These are phyloP conservation scores for Metarhizium sp. DNA, from an alignment of 2,329 filamentous ascomycete genomes.

Conservation along the genomic window DNA sequence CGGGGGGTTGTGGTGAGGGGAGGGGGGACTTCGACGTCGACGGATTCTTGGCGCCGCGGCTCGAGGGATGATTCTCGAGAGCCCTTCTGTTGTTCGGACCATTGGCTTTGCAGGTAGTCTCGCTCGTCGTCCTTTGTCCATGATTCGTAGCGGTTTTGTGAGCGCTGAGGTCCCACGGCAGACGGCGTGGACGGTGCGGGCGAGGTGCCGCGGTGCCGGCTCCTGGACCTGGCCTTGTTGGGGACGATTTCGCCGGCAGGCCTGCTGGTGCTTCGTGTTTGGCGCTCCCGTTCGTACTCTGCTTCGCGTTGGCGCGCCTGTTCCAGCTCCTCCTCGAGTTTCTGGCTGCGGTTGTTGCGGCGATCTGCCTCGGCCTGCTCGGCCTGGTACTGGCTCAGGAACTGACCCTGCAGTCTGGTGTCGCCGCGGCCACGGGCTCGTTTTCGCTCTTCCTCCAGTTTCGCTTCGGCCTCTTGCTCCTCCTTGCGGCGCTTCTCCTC, in stretches of 20 bases:
- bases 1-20: slow-evolving; percentile 21
- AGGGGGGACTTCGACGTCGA: not conserved
- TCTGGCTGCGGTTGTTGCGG: slow-evolving; percentile 37
- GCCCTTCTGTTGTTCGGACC: slow-evolving; percentile 32
- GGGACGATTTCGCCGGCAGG: slow-evolving; percentile 8
- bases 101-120: slow-evolving; percentile 50
- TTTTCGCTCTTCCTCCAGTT: slow-evolving; percentile 56
- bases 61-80: slow-evolving; percentile 15
- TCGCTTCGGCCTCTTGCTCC: slow-evolving; percentile 62
- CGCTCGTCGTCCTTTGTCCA: slow-evolving; percentile 57
- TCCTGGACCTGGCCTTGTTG: slow-evolving; percentile 14
- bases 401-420: slow-evolving; percentile 68
- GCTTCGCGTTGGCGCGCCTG: slow-evolving; percentile 51
- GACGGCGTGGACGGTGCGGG: not conserved
- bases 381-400: slow-evolving; percentile 76
- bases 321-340: slow-evolving; percentile 68
- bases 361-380: slow-evolving; percentile 38
- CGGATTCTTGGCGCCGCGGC: not conserved
- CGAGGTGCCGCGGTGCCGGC: slow-evolving; percentile 9
- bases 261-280: slow-evolving; percentile 29
- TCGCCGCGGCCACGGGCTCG: slow-evolving; percentile 55
- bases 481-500: slow-evolving; percentile 63
- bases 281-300: slow-evolving; percentile 50
- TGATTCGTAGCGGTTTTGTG: slow-evolving; percentile 45
- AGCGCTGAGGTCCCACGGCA: slow-evolving; percentile 7